phyloP scores from a whole-genome alignment of 352 stramenopile species.

The Globisporangium paddicum region DNA sequence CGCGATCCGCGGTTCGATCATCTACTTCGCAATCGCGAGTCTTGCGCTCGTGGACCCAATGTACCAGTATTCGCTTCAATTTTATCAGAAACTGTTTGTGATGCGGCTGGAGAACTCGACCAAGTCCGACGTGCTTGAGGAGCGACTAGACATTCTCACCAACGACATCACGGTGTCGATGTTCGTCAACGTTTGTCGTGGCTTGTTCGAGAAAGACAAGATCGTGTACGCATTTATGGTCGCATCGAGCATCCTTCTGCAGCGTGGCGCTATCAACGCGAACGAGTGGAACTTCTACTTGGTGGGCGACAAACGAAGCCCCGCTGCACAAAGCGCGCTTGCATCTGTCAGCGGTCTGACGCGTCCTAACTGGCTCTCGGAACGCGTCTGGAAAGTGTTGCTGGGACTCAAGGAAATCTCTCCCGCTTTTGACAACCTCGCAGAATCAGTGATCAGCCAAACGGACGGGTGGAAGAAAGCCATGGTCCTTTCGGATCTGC shows the following conservation, averaged over 20 bases:
- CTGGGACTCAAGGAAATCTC: constrained; percentile 66
- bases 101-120: constrained; percentile 81
- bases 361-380: constrained; percentile 67
- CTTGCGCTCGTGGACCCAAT: constrained; percentile 92
- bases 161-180: constrained; percentile 91
- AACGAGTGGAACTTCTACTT: constrained; percentile 89
- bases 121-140: constrained; percentile 76
- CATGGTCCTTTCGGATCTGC: constrained; percentile 75
- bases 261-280: constrained; percentile 58
- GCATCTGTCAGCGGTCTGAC: constrained; percentile 25
- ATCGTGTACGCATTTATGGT: constrained; percentile 95
- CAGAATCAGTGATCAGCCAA: constrained; percentile 38
- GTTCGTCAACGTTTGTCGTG: constrained; percentile 93
- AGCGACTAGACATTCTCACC: constrained; percentile 88
- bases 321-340: constrained; percentile 35
- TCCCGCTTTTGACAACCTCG: constrained; percentile 39
- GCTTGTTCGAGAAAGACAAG: constrained; percentile 95
- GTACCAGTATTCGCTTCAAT: constrained; percentile 95
- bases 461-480: constrained; percentile 65
- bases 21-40: constrained; percentile 94
- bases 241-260: constrained; percentile 80
- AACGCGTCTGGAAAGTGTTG: constrained; percentile 72
- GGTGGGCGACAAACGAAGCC: constrained; percentile 79
- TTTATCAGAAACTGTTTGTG: constrained; percentile 92
- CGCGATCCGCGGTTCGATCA: constrained; percentile 86